phyloP scores from a whole-genome alignment of 805 yeast species.

The Nakazawaea ishiwadae region DNA sequence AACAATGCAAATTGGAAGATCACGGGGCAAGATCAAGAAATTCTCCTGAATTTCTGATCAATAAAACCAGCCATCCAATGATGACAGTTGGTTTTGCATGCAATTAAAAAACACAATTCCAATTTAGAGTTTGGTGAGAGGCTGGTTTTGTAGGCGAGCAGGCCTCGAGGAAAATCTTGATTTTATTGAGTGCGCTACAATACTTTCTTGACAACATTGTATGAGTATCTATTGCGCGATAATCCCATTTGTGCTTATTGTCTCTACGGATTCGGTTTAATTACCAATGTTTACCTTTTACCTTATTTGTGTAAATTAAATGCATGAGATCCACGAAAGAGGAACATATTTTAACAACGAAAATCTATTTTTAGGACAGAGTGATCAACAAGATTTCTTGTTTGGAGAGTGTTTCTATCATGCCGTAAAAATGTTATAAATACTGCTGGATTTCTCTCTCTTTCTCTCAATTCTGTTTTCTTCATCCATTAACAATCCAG shows the following conservation, averaged over 20 bases:
- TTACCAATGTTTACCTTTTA: constrained; percentile 17
- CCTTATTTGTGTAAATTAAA: constrained; percentile 7
- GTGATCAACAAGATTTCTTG: not conserved
- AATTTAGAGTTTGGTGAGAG: no score
- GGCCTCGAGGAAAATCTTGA: not conserved
- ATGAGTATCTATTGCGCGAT: not conserved
- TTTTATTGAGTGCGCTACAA: not conserved
- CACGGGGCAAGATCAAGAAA: no score
- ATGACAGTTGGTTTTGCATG: constrained; percentile 11
- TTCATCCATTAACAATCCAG: no score
- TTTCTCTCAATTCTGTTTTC: not conserved
- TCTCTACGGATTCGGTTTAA: constrained; percentile 18
- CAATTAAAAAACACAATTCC: no score
- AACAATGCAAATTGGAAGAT: no score
- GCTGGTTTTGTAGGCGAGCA: no score
- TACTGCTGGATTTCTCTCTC: not conserved
- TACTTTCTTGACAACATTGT: no score
- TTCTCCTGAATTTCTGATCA: constrained; percentile 5
- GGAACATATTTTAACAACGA: not conserved
- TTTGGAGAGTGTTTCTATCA: not conserved
- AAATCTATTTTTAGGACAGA: constrained; percentile 9
- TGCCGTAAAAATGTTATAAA: not conserved
- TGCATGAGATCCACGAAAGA: not conserved
- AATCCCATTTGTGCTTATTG: constrained; percentile 6
- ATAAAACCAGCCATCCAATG: constrained; percentile 12